Percentiles rank a stretch among this genome's conserved stretches.
phyloP scores from a whole-genome alignment of 2,329 filamentous ascomycete genomes.

The Teratosphaeria viscida region DNA sequence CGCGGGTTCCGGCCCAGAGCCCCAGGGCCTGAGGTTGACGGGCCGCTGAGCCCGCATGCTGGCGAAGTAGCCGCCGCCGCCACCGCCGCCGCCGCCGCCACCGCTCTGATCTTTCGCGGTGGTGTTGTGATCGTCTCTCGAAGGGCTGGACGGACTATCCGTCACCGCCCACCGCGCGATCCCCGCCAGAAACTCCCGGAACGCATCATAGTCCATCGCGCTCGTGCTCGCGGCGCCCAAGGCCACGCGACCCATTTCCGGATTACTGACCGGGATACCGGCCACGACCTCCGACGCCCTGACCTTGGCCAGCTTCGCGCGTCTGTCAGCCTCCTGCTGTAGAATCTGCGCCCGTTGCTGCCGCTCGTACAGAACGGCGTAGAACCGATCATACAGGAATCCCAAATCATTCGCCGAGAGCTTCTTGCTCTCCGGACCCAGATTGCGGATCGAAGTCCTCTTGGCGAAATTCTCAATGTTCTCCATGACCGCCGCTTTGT shows the following conservation, averaged over 20 bases:
- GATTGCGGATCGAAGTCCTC: conserved; percentile 86
- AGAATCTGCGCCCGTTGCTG: conserved; percentile 72
- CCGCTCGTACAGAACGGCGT: conserved; percentile 80
- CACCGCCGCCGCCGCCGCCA: conserved; percentile 17
- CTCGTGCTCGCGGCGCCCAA: conserved; percentile 72
- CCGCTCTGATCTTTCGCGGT: conserved; percentile 26
- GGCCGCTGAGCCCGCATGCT: not conserved
- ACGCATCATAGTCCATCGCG: conserved; percentile 94
- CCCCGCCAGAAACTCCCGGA: conserved; percentile 78
- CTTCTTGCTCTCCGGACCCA: conserved; percentile 91
- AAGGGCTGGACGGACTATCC: conserved; percentile 60
- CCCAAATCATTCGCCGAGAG: conserved; percentile 77
- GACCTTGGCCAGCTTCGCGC: conserved; percentile 51
- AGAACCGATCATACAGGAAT: conserved; percentile 88
- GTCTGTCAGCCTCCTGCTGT: conserved; percentile 57
- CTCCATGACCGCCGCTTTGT: conserved; percentile 87
- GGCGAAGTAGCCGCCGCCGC: conserved; percentile 40
- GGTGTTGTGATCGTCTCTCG: conserved; percentile 34
- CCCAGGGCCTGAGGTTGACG: conserved; percentile 37
- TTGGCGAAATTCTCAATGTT: conserved; percentile 98
- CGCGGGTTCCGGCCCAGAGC: conserved; percentile 58
- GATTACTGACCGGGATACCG: conserved; percentile 28
- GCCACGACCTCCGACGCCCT: conserved; percentile 38
- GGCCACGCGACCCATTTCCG: conserved; percentile 78
- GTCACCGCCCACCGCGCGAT: conserved; percentile 90